Evolutionary conservation across 1,284 basidiomycete species (phyloP), one percentile per base, ranked within the genome.

Genomic region (Pseudozyma thailandica): DNA sequence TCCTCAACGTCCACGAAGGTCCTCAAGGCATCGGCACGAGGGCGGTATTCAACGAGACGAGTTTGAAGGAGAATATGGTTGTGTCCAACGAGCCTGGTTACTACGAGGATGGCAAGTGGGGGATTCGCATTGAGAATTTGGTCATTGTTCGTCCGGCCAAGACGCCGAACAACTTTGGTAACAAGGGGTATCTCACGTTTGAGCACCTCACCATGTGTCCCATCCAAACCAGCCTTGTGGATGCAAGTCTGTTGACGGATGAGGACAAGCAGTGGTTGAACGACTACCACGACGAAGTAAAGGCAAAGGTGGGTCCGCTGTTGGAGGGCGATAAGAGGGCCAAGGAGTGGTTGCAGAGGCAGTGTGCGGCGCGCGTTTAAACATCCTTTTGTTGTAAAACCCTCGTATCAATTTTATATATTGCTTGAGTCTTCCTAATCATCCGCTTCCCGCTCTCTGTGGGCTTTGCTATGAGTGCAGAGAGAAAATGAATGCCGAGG

Each of bases 101-200:
- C 84, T 98, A 92, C 84, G 89, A 89, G 16, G 94, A 97, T 76
- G 95, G 94, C 6, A 86, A 88, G 59, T 98, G 91, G 81, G 95
- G 95, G 3, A 93, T 98, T 72, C 89, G 95, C 2, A 94, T 96
- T 75, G 95, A 98, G 85, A 93, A 89, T 81, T 57, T 82, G 8
- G 72, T 80, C 44, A 72, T 77, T 45, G 77, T 76, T 13, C 53
- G 55, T 9, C 70, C 58, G 33, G 80, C 74, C 20, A 62, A 66
- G 31, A 94, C 92, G 1, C 88, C 86, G 6, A 88, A 94, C 82
- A 92, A 93, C 81, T 97, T 94, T 82, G 93, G 92, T 4, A 87
- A 88, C 45, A 78, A 78, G 46, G 72, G 74, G 15, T 79, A 73
- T 45, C 44, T 78, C 23, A 71, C 66, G 15, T 78, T 78, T 28